These are phyloP conservation scores for Pleurotus giganteus DNA, from an alignment of 768 basidiomycete genomes.

Conservation along the genomic window DNA sequence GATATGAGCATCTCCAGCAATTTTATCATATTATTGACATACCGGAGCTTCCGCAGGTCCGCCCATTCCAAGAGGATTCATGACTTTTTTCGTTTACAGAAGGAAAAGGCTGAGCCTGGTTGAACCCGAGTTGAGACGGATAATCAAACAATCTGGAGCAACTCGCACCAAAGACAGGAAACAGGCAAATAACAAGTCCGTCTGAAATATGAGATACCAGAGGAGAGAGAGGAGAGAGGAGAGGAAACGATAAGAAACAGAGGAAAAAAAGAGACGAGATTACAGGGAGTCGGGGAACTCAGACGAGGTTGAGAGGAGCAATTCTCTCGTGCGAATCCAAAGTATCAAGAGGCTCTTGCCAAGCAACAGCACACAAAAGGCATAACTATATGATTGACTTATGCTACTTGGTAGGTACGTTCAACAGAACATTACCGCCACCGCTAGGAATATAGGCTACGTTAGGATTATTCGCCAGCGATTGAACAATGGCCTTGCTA, in stretches of 20 bases:
- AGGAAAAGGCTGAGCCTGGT: slow-evolving; percentile 42
- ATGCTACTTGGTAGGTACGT: slow-evolving; percentile 58
- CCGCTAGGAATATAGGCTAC: slow-evolving; percentile 88
- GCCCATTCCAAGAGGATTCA: slow-evolving; percentile 77
- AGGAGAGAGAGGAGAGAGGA: slow-evolving; percentile 34
- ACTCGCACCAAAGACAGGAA: slow-evolving; percentile 53
- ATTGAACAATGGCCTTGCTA: slow-evolving; percentile 93
- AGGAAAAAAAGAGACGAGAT: slow-evolving; percentile 46
- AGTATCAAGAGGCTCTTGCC: not conserved
- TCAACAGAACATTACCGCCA: slow-evolving; percentile 78
- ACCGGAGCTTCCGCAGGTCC: slow-evolving; percentile 76
- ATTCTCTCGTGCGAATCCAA: slow-evolving; percentile 26
- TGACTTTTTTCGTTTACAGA: slow-evolving; percentile 54
- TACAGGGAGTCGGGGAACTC: slow-evolving; percentile 24
- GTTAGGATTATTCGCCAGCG: slow-evolving; percentile 74
- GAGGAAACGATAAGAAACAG: slow-evolving; percentile 42
- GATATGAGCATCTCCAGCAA: slow-evolving; percentile 29
- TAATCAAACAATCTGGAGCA: slow-evolving; percentile 20
- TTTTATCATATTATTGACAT: slow-evolving; percentile 31
- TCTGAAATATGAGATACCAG: slow-evolving; percentile 44
- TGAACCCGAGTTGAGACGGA: slow-evolving; percentile 11
- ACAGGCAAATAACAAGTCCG: slow-evolving; percentile 56
- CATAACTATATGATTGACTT: slow-evolving; percentile 8
- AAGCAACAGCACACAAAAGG: slow-evolving; percentile 9
- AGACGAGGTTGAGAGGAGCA: slow-evolving; percentile 34